phyloP scores from a whole-genome alignment of 768 basidiomycete species.

The Tulasnella sp. region DNA sequence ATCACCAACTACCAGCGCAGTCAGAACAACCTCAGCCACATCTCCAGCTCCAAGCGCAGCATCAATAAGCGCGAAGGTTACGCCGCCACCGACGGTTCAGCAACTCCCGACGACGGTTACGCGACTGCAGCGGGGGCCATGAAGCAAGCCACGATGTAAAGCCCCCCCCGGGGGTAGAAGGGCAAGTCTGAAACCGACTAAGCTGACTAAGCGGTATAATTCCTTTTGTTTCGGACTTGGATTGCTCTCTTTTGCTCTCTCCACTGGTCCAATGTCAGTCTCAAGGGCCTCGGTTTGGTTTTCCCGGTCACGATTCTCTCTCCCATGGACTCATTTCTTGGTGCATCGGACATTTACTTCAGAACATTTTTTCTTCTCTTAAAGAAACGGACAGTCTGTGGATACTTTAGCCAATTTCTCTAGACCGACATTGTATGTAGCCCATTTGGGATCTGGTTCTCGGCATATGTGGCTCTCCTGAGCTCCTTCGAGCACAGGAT shows the following conservation, averaged over 20 bases:
- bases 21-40: not conserved
- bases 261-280: not conserved
- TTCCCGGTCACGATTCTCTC: not conserved
- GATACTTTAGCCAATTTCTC: not conserved
- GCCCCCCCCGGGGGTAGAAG: not conserved
- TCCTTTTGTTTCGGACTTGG: not conserved
- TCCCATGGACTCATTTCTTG: not conserved
- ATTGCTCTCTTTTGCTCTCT: not conserved
- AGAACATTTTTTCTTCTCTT: not conserved
- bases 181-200: not conserved
- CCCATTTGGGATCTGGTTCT: not conserved
- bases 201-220: not conserved
- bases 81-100: not conserved
- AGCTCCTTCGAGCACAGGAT: not conserved
- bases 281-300: too few relatives aligned
- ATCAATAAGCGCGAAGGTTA: too few relatives aligned
- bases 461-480: not conserved
- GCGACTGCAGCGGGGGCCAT: not conserved
- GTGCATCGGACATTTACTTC: not conserved
- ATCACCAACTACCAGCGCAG: conserved; percentile 34
- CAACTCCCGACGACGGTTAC: conserved; percentile 28
- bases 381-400: not conserved
- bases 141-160: too few relatives aligned
- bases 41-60: too few relatives aligned
- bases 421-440: not conserved